Base-by-base conservation (phyloP, 805 yeast genomes). In the Metschnikowia kofuensis region DNA sequence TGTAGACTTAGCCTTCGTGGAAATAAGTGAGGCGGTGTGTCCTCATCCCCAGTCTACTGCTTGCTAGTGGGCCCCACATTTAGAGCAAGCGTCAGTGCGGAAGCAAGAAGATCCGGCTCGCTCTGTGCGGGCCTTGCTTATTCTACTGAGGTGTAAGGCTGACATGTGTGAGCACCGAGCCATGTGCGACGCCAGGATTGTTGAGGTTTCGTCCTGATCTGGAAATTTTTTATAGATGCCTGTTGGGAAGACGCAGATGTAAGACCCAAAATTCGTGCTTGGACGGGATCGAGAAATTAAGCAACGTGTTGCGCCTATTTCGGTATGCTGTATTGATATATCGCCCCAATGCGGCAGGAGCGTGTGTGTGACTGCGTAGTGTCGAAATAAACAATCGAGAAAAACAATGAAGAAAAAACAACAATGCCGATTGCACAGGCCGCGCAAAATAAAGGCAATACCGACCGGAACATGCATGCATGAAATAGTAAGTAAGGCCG, bases 271-370 rank as follows among this genome's bases (percentile, higher is more conserved):
- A 10, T 11, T 16, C 6, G 11, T 11, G 38, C 12, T 14, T 7
- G 10, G 15, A 13, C 7, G 12, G 15, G 21, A 14, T 35, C 26
- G 9, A 14, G 2, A 35, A 35, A 35, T 35, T 35, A 10, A 15
- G 26, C 37, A n/a, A 15, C 14, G 21, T 12, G 28, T 36, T 21
- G 39, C 35, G 46, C 46, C 36, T 26, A 29, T 8, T 29, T 32
- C 13, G 46, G 21, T 6, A 31, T 27, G 32, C 30, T 28, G 11
- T 43, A 30, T 43, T 43, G 35, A 28, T 31, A n/a, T 39, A 39
- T 39, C 30, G n/a, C 15, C 48, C 48, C 31, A 45, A 45, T 39
- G 36, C 40, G 48, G 48, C 30, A 28, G 46, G 43, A 26, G 29
- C 10, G 40, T 11, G n/a, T 13, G 13, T 21, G 21, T 21, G 21